These are phyloP conservation scores for Wickerhamomyces ciferrii DNA, from an alignment of 805 yeast genomes.

Conservation along the genomic window DNA sequence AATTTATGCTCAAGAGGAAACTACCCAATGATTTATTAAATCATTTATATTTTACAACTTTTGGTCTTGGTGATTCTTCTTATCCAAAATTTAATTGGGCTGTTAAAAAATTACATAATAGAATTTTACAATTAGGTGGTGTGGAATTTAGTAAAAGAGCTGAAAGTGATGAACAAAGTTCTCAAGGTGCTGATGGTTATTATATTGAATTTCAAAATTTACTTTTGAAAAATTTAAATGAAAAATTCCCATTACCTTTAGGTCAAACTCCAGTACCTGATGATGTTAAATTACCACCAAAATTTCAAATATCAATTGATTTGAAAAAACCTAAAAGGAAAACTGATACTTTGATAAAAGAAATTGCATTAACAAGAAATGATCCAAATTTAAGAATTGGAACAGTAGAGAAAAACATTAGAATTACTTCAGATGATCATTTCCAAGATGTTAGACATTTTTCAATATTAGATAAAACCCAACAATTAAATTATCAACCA, in stretches of 20 bases:
- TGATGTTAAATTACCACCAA: constrained; percentile 33
- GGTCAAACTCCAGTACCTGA: constrained; percentile 25
- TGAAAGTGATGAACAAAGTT: constrained; percentile 84
- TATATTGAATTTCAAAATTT: constrained; percentile 68
- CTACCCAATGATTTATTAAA: constrained; percentile 57
- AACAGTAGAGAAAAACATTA: constrained; percentile 38
- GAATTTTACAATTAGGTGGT: constrained; percentile 82
- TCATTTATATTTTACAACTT: constrained; percentile 60
- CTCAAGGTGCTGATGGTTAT: constrained; percentile 72
- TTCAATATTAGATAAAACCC: constrained; percentile 28
- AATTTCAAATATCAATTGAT: constrained; percentile 23
- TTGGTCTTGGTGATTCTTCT: constrained; percentile 93
- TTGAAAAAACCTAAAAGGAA: constrained; percentile 23
- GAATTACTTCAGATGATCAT: constrained; percentile 69
- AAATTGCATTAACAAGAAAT: constrained; percentile 27
- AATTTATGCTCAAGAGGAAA: constrained; percentile 59
- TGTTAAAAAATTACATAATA: constrained; percentile 71
- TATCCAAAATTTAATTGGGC: constrained; percentile 89
- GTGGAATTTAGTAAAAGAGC: constrained; percentile 63
- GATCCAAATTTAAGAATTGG: constrained; percentile 30
- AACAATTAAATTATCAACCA: constrained; percentile 42
- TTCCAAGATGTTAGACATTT: constrained; percentile 86
- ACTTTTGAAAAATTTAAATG: constrained; percentile 32
- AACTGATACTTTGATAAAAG: constrained; percentile 23
- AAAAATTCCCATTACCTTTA: constrained; percentile 29